Conservation (phyloP, 768 basidiomycete genomes). For the Mrakia hoshinonis region DNA sequence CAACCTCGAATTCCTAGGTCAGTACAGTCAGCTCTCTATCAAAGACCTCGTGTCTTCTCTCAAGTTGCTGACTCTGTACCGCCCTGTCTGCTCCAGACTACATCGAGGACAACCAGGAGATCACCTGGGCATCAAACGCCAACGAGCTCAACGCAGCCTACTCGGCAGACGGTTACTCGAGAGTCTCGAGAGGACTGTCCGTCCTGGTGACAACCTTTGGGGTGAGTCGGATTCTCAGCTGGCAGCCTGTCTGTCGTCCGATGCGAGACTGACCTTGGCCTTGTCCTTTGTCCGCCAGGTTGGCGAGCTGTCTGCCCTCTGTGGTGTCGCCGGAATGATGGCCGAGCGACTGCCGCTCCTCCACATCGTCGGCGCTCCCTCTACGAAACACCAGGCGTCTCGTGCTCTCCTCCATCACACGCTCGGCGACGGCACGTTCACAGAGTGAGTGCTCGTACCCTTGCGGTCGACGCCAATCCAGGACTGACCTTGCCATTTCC, state of each 20-base stretch:
- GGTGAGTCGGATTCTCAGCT: too few species aligned
- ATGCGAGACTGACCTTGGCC: too few species aligned
- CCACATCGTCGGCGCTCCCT: slow-evolving; percentile 77
- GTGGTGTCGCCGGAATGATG: slow-evolving; percentile 42
- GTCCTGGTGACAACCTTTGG: slow-evolving; percentile 75
- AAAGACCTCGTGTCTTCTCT: not conserved
- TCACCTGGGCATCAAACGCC: slow-evolving; percentile 75
- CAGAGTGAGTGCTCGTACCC: too few species aligned
- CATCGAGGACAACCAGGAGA: slow-evolving; percentile 65
- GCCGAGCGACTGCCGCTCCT: slow-evolving; percentile 81
- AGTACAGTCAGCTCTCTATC: not conserved
- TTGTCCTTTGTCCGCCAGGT: too few species aligned
- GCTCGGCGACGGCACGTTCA: slow-evolving; percentile 44
- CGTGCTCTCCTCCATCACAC: slow-evolving; percentile 64
- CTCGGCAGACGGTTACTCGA: slow-evolving; percentile 55
- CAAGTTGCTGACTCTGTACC: too few species aligned
- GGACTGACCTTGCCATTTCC: too few species aligned
- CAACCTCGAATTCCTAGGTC: slow-evolving; percentile 54
- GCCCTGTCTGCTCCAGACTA: too few species aligned
- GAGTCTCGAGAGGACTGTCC: slow-evolving; percentile 44
- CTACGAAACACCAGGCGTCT: slow-evolving; percentile 56
- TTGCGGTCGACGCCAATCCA: too few species aligned
- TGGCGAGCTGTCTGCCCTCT: slow-evolving; percentile 43
- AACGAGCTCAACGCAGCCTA: slow-evolving; percentile 67
- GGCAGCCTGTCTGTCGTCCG: too few species aligned